Evolutionary conservation across 2,329 filamentous ascomycete genomes (phyloP).

Genomic region (Epichloe coenophiala): DNA sequence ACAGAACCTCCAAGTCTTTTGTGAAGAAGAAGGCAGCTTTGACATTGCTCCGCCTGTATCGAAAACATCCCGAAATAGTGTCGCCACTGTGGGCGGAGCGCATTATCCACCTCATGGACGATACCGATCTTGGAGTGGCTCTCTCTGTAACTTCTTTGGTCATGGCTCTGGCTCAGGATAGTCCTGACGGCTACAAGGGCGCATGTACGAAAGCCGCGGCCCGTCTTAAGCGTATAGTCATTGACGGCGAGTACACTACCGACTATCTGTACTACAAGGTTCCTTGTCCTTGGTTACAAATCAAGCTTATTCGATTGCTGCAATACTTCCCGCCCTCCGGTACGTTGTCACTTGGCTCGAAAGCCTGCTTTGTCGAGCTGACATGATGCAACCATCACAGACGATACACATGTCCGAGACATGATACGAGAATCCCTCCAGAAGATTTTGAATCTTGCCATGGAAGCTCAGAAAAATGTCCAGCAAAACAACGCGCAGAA

Average conservation of each 20-base stretch:
- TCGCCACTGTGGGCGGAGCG: conserved; percentile 95
- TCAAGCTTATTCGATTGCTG: conserved; percentile 80
- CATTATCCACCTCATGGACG: conserved; percentile 98
- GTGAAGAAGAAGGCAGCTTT: conserved; percentile 98
- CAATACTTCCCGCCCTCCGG: conserved; percentile 95
- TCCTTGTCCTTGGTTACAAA: conserved; percentile 96
- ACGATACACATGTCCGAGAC: conserved; percentile 81
- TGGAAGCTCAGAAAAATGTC: conserved; percentile 94
- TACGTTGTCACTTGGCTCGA: conserved; percentile 24
- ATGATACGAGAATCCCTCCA: conserved; percentile 87
- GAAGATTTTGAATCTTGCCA: conserved; percentile 78
- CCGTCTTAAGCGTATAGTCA: conserved; percentile 74
- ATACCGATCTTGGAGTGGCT: conserved; percentile 83
- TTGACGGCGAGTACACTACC: conserved; percentile 76
- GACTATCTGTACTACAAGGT: conserved; percentile 99
- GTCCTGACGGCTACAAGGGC: conserved; percentile 85
- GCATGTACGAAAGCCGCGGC: conserved; percentile 90
- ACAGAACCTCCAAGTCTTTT: conserved; percentile 70
- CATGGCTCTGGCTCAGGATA: conserved; percentile 87
- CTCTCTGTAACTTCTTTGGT: conserved; percentile 91
- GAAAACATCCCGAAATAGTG: conserved; percentile 86
- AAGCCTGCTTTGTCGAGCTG: not conserved
- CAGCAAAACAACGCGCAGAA: conserved; percentile 99
- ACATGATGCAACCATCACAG: conserved; percentile 27
- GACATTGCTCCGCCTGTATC: conserved; percentile 82